A percentile compares a stretch with the other conserved stretches of the same genome.
These are phyloP conservation scores for Cylindrotheca closterium DNA, from an alignment of 108 stramenopile genomes.

Conservation along the genomic window DNA sequence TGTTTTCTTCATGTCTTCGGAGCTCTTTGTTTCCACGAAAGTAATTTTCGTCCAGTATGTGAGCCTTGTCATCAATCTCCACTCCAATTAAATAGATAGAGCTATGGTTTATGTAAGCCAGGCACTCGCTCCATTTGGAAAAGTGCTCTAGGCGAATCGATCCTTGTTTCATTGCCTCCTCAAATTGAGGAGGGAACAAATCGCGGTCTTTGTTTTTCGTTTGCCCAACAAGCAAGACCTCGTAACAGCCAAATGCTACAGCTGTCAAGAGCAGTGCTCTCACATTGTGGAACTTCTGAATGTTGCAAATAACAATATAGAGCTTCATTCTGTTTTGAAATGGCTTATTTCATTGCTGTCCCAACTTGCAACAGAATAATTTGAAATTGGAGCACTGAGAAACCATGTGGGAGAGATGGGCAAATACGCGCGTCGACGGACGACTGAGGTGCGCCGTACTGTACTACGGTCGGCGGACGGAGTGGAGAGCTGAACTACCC, in stretches of 20 bases:
- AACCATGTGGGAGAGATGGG: too few relatives aligned
- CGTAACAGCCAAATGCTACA: constrained; percentile 62
- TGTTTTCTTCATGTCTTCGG: constrained; percentile 32
- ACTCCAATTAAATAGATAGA: constrained; percentile 68
- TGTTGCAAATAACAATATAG: constrained; percentile 78
- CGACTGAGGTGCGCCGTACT: too few relatives aligned
- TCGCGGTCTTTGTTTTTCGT: constrained; percentile 15
- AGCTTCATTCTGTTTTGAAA: too few relatives aligned
- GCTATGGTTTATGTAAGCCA: constrained; percentile 34
- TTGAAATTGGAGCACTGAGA: too few relatives aligned
- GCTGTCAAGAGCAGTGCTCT: constrained; percentile 54
- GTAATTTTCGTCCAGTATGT: constrained; percentile 39
- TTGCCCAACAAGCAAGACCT: constrained; percentile 76
- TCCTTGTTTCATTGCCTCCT: constrained; percentile 7
- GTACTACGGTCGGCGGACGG: too few relatives aligned
- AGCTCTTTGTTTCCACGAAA: constrained; percentile 8
- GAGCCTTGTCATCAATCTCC: constrained; percentile 62
- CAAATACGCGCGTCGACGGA: too few relatives aligned
- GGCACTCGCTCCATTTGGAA: constrained; percentile 67
- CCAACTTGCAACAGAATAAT: too few relatives aligned
- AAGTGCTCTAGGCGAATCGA: constrained; percentile 33
- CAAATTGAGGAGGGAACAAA: constrained; percentile 22
- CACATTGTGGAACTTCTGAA: constrained; percentile 68
- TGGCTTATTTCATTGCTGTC: too few relatives aligned
- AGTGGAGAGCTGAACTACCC: too few relatives aligned